Base-by-base conservation (phyloP, 352 stramenopile species). In the Pythium phragmitis region DNA sequence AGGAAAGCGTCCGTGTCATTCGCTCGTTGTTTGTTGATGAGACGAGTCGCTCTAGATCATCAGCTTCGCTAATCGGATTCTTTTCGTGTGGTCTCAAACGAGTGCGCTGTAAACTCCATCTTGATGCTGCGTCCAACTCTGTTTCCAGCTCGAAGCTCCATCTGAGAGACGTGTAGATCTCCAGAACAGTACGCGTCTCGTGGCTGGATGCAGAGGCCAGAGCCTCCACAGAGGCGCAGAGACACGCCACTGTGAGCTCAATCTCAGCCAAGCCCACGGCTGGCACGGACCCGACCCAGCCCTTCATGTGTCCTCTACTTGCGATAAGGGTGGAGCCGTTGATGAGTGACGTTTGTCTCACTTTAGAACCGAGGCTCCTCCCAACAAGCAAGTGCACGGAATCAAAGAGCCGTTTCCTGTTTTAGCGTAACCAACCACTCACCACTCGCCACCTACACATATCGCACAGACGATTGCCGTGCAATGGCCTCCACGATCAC, bases 401-500 rank as follows among this genome's bases (percentile, higher is more conserved):
- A 21, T 54, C 26, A 53, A 3, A 30, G 17, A 12, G 16, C 56
- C 56, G n/a, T 39, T 42, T 42, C 37, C 26, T 30, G 2, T 30
- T 5, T 30, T 30, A 42, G 37, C 7, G 37, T 42, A 42, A 42
- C 37, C 37, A 42, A 30, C 26, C 26, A 30, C 4, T 30, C 26
- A 5, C 26, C 26, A 30, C 37, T 42, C 37, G 14, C 37, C 37
- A 42, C 37, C 11, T 42, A 9, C 26, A 42, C 7, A 43, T 13
- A 17, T 43, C 53, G 13, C 14, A 36, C 2, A 5, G 17, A 5
- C 11, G 47, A 37, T 16, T 2, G 8, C 34, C 14, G 26, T 12
- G 39, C 16, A 16, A 66, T 58, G 49, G 21, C 43, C n/a, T 62
- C 52, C 16, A 63, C 61, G 13, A 69, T 69, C 54, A 69, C 62